These are phyloP conservation scores for Candida awuae DNA, from an alignment of 805 yeast genomes.

Conservation along the genomic window DNA sequence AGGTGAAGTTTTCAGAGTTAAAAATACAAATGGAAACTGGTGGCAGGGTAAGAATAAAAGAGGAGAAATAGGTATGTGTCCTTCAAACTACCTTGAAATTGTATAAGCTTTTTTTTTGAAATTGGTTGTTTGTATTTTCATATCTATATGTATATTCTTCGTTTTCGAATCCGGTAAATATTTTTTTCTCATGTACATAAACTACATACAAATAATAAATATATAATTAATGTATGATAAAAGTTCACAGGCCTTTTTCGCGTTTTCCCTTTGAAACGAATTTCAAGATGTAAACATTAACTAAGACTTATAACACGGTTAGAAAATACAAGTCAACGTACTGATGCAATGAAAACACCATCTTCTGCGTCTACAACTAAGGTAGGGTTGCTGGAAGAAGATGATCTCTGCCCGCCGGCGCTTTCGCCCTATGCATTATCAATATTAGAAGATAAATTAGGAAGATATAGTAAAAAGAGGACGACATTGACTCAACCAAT, in stretches of 20 bases:
- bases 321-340: background rate
- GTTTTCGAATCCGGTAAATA: too few relatives aligned
- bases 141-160: too few relatives aligned
- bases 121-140: background rate
- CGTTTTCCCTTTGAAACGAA: background rate
- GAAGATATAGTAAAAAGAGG: slow-evolving; percentile 9
- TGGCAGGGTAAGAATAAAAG: slow-evolving; percentile 90
- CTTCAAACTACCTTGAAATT: slow-evolving; percentile 85
- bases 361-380: background rate
- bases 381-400: slow-evolving; percentile 16
- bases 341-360: background rate
- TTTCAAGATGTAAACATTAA: slow-evolving; percentile 2
- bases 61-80: slow-evolving; percentile 95
- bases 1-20: slow-evolving; percentile 86
- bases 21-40: slow-evolving; percentile 94
- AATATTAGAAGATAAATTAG: slow-evolving; percentile 32
- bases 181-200: too few relatives aligned
- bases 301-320: too few relatives aligned
- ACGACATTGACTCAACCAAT: background rate
- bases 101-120: slow-evolving; percentile 36
- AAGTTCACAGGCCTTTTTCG: too few relatives aligned
- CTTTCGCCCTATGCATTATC: slow-evolving; percentile 47
- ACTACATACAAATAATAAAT: too few relatives aligned
- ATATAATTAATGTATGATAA: too few relatives aligned
- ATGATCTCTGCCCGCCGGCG: slow-evolving; percentile 44